Evolutionary conservation across 768 basidiomycete species (phyloP).

Genomic region (Suillus alpinus): DNA sequence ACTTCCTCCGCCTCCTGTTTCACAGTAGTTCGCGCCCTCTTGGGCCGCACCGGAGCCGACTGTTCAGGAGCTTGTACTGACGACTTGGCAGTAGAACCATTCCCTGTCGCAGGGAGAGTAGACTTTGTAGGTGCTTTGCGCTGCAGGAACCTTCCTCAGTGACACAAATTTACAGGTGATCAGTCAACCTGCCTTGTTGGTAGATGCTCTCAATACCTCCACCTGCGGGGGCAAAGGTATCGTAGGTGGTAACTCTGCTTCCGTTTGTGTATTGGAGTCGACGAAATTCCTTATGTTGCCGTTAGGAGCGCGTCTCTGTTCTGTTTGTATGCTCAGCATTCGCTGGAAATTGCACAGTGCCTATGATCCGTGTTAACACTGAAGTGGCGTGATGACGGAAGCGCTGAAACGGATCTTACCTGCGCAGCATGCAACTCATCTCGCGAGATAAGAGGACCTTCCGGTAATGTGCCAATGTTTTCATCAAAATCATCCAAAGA

Average conservation of each 20-base stretch:
- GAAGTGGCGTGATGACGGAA: constrained; percentile 5
- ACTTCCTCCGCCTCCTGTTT: constrained; percentile 27
- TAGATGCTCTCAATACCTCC: constrained; percentile 18
- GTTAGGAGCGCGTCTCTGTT: constrained; percentile 6
- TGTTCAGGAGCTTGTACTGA: constrained; percentile 17
- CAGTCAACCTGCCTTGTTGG: constrained; percentile 18
- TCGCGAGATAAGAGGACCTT: constrained; percentile 27
- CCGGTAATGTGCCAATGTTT: constrained; percentile 21
- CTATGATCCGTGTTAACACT: constrained; percentile 25
- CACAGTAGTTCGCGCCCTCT: constrained; percentile 27
- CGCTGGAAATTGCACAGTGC: constrained; percentile 39
- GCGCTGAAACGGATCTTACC: constrained; percentile 32
- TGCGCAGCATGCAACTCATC: constrained; percentile 62
- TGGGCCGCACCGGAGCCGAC: constrained; percentile 25
- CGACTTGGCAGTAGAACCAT: constrained; percentile 8
- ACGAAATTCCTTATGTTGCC: constrained; percentile 12
- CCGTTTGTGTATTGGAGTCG: constrained; percentile 28
- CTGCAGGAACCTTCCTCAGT: constrained; percentile 21
- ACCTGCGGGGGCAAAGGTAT: constrained; percentile 12
- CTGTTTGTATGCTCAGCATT: constrained; percentile 14
- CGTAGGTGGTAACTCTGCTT: constrained; percentile 15
- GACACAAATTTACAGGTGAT: neutral
- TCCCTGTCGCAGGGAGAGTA: constrained; percentile 16
- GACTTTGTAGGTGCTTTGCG: constrained; percentile 27
- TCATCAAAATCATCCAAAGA: constrained; percentile 62